Base-by-base conservation (phyloP, 2,329 filamentous ascomycete species). In the Trichoderma gracile region DNA sequence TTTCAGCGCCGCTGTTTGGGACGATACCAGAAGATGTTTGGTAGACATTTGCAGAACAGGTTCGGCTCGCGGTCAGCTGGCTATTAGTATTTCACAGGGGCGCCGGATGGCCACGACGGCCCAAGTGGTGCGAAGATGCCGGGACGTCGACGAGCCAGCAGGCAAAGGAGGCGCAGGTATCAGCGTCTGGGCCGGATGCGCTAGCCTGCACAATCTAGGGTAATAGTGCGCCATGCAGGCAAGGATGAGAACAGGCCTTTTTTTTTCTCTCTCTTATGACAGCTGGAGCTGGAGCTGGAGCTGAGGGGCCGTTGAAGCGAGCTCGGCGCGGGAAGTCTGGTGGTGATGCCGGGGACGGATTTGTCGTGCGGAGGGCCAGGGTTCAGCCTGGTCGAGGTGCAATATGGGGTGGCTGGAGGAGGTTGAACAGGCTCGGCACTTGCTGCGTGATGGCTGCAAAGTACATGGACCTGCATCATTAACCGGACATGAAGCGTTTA, bases 141-240 rank as follows among this genome's bases (percentile, higher is more conserved):
- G 14, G 43, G 59, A 43, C 59, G 59, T 54, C 59, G 33, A 62
- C 38, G 58, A 25, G 30, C 21, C 58, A 30, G 23, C 30, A 10
- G 33, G 43, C 47, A 43, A 57, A 53, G 49, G 59, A 33, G 59
- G 59, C 59, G 59, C 25, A 62, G 49, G 59, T 25, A n/a, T 52
- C 27, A 19, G 30, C 23, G 23, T 46, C 42, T 38, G 53, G 43
- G 49, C 38, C 19, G 30, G 19, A 14, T 54, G 46, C 59, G 49
- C 59, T 62, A 62, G 59, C 23, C 59, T 33, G 54, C 49, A 62
- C 38, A 46, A 53, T 54, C 43, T 62, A n/a, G 59, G 46, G 47
- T 62, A 62, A 40, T 47, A 62, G 49, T 47, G 55, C 59, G 59
- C 59, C 59, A 54, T 54, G 38, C 38, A 54, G 59, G 58, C 38